Conservation (phyloP, 108 stramenopile genomes). For the Nitzschia palea region DNA sequence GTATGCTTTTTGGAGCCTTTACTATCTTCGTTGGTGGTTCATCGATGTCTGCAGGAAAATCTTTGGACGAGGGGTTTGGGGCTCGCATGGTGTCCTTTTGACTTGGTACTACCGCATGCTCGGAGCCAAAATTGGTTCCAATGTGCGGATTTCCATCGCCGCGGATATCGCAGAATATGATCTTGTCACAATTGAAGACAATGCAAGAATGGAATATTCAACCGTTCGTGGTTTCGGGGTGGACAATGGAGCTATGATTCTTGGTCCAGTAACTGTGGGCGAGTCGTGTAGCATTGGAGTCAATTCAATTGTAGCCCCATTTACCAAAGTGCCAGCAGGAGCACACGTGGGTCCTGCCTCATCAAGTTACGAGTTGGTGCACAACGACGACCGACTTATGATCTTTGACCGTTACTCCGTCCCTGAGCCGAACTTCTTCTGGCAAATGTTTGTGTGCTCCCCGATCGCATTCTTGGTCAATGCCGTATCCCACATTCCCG, state of each 20-base stretch:
- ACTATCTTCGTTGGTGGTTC: constrained; percentile 75
- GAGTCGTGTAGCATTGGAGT: constrained; percentile 44
- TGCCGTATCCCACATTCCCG: constrained; percentile 46
- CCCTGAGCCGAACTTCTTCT: constrained; percentile 37
- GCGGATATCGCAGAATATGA: constrained; percentile 69
- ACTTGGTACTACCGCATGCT: constrained; percentile 46
- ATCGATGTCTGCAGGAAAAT: constrained; percentile 51
- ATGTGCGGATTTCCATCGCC: constrained; percentile 39
- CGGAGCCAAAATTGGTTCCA: constrained; percentile 57
- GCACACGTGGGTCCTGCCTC: constrained; percentile 47
- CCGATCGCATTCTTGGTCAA: constrained; percentile 43
- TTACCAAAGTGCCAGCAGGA: constrained; percentile 37
- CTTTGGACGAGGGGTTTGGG: constrained; percentile 48
- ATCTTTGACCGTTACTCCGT: constrained; percentile 38
- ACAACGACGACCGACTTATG: constrained; percentile 25
- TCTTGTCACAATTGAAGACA: constrained; percentile 50
- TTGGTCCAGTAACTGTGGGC: constrained; percentile 56
- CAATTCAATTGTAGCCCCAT: constrained; percentile 62
- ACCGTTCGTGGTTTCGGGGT: constrained; percentile 57
- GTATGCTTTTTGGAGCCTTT: constrained; percentile 48
- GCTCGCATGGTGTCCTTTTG: constrained; percentile 28
- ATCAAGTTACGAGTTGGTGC: constrained; percentile 45
- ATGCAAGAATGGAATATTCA: constrained; percentile 50
- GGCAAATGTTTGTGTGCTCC: constrained; percentile 22
- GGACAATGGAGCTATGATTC: constrained; percentile 62